Base-by-base conservation (phyloP, 805 yeast genomes). In the Lipomyces sp. region DNA sequence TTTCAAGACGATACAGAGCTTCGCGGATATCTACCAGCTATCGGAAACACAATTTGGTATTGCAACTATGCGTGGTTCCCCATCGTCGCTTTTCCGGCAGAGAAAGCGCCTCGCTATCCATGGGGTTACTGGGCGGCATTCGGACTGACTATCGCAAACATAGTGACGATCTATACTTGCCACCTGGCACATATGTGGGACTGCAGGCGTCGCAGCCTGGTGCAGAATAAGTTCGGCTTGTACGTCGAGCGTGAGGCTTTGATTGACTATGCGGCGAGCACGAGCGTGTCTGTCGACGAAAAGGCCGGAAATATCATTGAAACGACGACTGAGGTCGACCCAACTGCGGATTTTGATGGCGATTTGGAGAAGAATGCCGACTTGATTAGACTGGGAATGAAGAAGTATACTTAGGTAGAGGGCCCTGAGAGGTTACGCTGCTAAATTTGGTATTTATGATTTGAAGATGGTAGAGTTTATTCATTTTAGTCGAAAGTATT, bases 11-110 rank as follows among this genome's bases (percentile, higher is more conserved):
- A 66, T 21, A 65, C 66, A 37, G 69, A 65, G 44, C 53, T 61
- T 23, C 57, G 67, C 39, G 57, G 63, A 39, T 55, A 63, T 42
- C 57, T 65, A 23, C 63, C 66, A 36, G 69, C 67, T 18, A 62
- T 66, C 13, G 69, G 65, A 21, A 68, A 68, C 39, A 62, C 63
- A 2, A 43, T 67, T 43, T 58, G 69, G 16, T 68, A 63, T 49
- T 34, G 38, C 39, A 45, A 32, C 28, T 45, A 45, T 37, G 49
- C 49, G 2, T 45, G 49, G 49, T 45, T 69, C 38, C 73, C 71
- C 32, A 55, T 68, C 8, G 61, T 66, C 21, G 59, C 69, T 24
- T 69, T 60, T 51, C 68, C 69, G 18, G 64, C 70, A 10, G 58
- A 63, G 21, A 58, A 65, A 16, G 68, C 71, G 2, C 73, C 72